Evolutionary conservation across 768 basidiomycete species (phyloP).

Genomic region (Pleurotus salmoneostramineus): DNA sequence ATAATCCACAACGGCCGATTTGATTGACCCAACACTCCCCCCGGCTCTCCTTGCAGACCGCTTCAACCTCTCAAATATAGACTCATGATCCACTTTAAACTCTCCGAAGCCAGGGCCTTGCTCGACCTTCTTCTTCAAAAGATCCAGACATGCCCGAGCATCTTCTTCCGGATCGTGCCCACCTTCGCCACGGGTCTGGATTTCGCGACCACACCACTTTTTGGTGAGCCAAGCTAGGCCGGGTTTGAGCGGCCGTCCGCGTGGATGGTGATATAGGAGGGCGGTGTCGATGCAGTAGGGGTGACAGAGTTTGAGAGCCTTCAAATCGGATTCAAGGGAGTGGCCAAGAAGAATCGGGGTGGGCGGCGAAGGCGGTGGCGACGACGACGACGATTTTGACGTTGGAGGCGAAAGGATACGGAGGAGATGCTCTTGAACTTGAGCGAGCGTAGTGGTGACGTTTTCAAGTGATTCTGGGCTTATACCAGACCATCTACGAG

Average conservation of each 20-base stretch:
- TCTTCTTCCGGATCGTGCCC: slow-evolving; percentile 97
- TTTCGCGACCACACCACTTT: slow-evolving; percentile 88
- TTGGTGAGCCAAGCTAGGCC: slow-evolving; percentile 96
- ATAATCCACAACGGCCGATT: slow-evolving; percentile 76
- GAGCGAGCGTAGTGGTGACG: slow-evolving; percentile 73
- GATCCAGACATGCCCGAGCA: slow-evolving; percentile 81
- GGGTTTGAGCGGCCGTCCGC: slow-evolving; percentile 90
- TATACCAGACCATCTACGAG: slow-evolving; percentile 85
- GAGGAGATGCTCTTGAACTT: slow-evolving; percentile 74
- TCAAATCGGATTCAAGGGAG: slow-evolving; percentile 92
- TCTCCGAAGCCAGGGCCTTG: slow-evolving; percentile 77
- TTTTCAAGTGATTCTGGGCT: slow-evolving; percentile 65
- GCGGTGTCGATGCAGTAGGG: slow-evolving; percentile 91
- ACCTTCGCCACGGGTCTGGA: slow-evolving; percentile 79
- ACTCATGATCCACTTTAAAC: slow-evolving; percentile 80
- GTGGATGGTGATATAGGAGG: slow-evolving; percentile 85
- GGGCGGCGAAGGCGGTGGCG: slow-evolving; percentile 30
- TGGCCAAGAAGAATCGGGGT: slow-evolving; percentile 89
- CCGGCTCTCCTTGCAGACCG: slow-evolving; percentile 37
- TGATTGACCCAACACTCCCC: slow-evolving; percentile 37
- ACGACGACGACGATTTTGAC: slow-evolving; percentile 36
- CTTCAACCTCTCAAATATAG: slow-evolving; percentile 82
- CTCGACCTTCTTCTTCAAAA: slow-evolving; percentile 78
- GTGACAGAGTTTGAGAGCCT: slow-evolving; percentile 83
- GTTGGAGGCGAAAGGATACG: slow-evolving; percentile 51